Base-by-base conservation (phyloP, 441 rosid genomes). In the Arabidopsis lyrata region DNA sequence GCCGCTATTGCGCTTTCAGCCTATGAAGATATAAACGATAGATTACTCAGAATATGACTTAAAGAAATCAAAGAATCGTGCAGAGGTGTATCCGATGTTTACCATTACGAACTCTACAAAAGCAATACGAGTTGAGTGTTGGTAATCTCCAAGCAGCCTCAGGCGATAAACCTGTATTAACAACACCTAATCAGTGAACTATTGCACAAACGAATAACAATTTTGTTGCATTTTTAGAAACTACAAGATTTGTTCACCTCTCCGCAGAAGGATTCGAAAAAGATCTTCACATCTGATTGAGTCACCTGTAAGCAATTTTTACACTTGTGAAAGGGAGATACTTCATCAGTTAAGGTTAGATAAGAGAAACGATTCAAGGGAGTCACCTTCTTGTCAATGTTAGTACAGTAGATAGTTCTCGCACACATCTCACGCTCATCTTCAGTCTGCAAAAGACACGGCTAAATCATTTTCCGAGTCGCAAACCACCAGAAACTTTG, bases 1-100 rank as follows among this genome's bases (percentile, higher is more conserved):
- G 98, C 98, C 24, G 88, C 84, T 72, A 90, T 91, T 9, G 98
- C 98, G 72, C 95, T 89, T 82, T 90, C 98, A 11, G 97, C 98
- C 97, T 93, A 88, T 68, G 54, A 22, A 81, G 24, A 41, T 4
- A 78, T 85, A 83, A 78, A 86, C 3, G 58, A 87, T 82, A 38
- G 81, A 79, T 68, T 81, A 88, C 77, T 86, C 83, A 77, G 79
- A 81, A 69, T 2, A 3, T 54, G 42, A 18, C 38, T 18, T 10
- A 32, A 32, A 32, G 15, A 58, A 82, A 83, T 4, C 72, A 76
- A 59, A 83, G 77, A 83, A 85, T 83, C 4, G 13, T 0, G 72
- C 83, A 76, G 38, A 66, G 39, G 5, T 36, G 32, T 14, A 34
- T 39, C 3, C 31, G 52, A 29, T 1, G 14, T 14, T 81, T 91